These are phyloP conservation scores for Nasturtium officinale DNA, from an alignment of 345 rosid species.

Conservation along the genomic window DNA sequence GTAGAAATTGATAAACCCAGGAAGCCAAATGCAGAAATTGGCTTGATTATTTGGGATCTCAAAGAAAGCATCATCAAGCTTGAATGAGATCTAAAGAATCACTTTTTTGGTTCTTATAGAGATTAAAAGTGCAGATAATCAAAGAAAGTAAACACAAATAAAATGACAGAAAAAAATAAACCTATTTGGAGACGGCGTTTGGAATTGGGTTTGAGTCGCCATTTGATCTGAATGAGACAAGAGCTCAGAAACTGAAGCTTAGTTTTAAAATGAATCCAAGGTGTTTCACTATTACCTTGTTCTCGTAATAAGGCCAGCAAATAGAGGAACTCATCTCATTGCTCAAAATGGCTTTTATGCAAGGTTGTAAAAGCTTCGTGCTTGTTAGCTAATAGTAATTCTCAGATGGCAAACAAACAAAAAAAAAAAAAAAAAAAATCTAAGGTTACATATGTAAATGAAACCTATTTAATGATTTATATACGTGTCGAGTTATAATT, in stretches of 20 bases:
- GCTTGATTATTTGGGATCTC: not conserved
- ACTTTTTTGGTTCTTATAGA: not conserved
- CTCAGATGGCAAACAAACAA: too few species aligned
- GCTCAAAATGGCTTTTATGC: too few species aligned
- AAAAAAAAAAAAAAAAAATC: too few species aligned
- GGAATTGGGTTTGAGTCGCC: slow-evolving; percentile 66
- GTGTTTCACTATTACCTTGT: too few species aligned
- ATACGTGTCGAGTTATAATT: slow-evolving; percentile 4
- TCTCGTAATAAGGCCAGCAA: too few species aligned
- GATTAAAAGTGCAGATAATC: slow-evolving; percentile 2
- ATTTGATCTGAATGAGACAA: slow-evolving; percentile 59
- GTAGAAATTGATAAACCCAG: not conserved
- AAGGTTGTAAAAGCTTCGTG: too few species aligned
- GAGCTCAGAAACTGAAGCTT: slow-evolving; percentile 53
- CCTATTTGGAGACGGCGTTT: slow-evolving; percentile 80
- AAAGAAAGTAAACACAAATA: slow-evolving; percentile 1
- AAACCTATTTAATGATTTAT: too few species aligned
- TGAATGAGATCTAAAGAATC: slow-evolving; percentile 4
- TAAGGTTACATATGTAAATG: not conserved
- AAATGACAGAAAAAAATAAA: slow-evolving; percentile 13
- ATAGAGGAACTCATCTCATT: too few species aligned
- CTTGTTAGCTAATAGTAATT: too few species aligned
- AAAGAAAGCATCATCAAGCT: slow-evolving; percentile 1
- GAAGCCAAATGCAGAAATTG: slow-evolving; percentile 1
- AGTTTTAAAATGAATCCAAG: too few species aligned